phyloP scores from a whole-genome alignment of 2,329 filamentous ascomycete genomes.

The Fusarium setosum region DNA sequence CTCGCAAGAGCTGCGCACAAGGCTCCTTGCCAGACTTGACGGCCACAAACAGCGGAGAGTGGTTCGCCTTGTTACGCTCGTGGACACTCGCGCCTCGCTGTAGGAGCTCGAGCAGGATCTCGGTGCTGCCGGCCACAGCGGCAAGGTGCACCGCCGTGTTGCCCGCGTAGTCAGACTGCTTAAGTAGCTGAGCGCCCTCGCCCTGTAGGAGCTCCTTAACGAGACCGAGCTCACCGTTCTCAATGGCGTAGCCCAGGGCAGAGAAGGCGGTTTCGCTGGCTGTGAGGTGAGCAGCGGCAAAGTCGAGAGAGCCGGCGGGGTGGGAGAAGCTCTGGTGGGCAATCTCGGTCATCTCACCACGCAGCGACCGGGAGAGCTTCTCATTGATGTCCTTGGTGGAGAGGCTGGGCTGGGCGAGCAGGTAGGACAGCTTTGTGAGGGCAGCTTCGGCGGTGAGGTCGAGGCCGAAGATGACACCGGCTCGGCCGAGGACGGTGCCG shows the following conservation, averaged over 20 bases:
- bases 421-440: conserved; percentile 89
- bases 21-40: conserved; percentile 66
- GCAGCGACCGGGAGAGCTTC: conserved; percentile 79
- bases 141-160: conserved; percentile 76
- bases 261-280: conserved; percentile 74
- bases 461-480: conserved; percentile 89
- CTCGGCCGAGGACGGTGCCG: conserved; percentile 80
- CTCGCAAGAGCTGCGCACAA: conserved; percentile 64
- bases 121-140: conserved; percentile 63
- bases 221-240: conserved; percentile 73
- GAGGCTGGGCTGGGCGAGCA: conserved; percentile 76
- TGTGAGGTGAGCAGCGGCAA: conserved; percentile 56
- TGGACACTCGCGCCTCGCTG: conserved; percentile 74
- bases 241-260: conserved; percentile 83
- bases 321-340: conserved; percentile 80
- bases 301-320: conserved; percentile 66
- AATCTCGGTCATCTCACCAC: conserved; percentile 87
- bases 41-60: conserved; percentile 74
- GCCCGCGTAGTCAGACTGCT: conserved; percentile 82
- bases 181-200: conserved; percentile 74
- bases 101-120: conserved; percentile 70
- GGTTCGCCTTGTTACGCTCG: conserved; percentile 71
- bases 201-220: conserved; percentile 75
- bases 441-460: conserved; percentile 93
- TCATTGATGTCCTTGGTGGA: conserved; percentile 73